These are phyloP conservation scores for Houttuynia cordata DNA, from an alignment of 164 flowering plant genomes.

Conservation along the genomic window DNA sequence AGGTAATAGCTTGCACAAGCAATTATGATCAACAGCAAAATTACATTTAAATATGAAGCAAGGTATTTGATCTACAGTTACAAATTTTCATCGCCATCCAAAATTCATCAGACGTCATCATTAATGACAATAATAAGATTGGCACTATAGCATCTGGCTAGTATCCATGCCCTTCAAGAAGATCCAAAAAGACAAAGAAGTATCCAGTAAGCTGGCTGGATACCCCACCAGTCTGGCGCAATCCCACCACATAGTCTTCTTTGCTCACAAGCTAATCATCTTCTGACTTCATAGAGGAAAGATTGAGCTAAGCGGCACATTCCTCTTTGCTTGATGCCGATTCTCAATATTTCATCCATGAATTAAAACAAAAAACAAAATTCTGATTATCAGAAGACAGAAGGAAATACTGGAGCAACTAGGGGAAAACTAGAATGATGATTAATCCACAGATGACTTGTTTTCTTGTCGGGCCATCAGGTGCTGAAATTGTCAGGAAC, in stretches of 20 bases:
- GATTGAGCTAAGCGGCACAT: too few species aligned
- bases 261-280: neutral
- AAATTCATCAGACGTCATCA: neutral
- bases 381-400: neutral
- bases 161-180: neutral
- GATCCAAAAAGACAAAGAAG: neutral
- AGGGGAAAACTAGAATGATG: neutral
- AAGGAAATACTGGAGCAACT: constrained; percentile 5
- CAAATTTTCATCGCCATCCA: constrained; percentile 6
- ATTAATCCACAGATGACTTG: neutral
- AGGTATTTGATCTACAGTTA: constrained; percentile 4
- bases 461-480: neutral
- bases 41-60: neutral
- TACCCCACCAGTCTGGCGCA: neutral
- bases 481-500: neutral
- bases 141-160: neutral
- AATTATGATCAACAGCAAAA: too few species aligned
- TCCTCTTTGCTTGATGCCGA: too few species aligned
- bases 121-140: neutral
- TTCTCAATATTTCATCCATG: neutral
- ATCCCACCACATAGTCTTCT: neutral
- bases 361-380: neutral
- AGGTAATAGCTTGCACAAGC: too few species aligned
- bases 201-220: neutral
- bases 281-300: neutral